phyloP scores from a whole-genome alignment of 108 stramenopile species.

The Fistulifera pelliculosa region DNA sequence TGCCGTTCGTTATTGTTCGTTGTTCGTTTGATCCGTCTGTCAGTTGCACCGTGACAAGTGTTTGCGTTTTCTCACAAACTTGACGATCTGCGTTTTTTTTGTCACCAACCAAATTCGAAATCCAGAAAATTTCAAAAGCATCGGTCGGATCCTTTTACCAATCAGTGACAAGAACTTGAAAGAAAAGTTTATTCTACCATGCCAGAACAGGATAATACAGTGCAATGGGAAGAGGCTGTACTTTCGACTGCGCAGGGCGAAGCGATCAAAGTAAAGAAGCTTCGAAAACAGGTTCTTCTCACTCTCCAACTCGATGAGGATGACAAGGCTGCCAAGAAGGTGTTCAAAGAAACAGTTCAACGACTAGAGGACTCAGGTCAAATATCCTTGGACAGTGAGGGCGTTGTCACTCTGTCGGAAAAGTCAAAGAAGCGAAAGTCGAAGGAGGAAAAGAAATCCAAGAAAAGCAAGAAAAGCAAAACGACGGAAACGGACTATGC shows the following conservation, averaged over 20 bases:
- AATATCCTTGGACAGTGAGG: slow-evolving; percentile 54
- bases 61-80: too few relatives aligned
- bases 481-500: neutral
- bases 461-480: slow-evolving; percentile 6
- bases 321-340: slow-evolving; percentile 76
- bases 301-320: slow-evolving; percentile 40
- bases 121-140: too few relatives aligned
- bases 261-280: slow-evolving; percentile 31
- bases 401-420: slow-evolving; percentile 44
- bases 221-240: neutral
- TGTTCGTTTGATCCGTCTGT: too few relatives aligned
- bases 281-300: slow-evolving; percentile 40
- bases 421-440: slow-evolving; percentile 13
- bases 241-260: slow-evolving; percentile 4
- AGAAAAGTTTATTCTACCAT: too few relatives aligned
- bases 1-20: too few relatives aligned
- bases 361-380: slow-evolving; percentile 40
- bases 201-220: too few relatives aligned
- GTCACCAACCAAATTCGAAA: too few relatives aligned
- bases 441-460: neutral
- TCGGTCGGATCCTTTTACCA: too few relatives aligned
- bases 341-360: slow-evolving; percentile 68
- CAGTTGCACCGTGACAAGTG: too few relatives aligned
- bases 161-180: too few relatives aligned
- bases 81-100: too few relatives aligned